phyloP scores from a whole-genome alignment of 73 alveolate genomes.

The Paramecium biaurelia region DNA sequence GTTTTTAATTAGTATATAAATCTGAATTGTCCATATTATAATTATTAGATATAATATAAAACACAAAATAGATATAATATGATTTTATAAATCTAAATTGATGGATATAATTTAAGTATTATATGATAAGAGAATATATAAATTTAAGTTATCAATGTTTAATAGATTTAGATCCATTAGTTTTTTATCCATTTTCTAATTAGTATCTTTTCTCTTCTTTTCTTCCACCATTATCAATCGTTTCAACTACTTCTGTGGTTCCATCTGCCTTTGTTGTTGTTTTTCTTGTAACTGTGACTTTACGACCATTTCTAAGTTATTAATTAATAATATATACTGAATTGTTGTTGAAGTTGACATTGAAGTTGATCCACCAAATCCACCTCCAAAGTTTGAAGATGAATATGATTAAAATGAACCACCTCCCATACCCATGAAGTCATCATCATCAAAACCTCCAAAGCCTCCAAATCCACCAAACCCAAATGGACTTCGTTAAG shows the following conservation, averaged over 20 bases:
- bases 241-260: constrained; percentile 30
- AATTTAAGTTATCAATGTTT: neutral
- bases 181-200: constrained; percentile 12
- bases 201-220: neutral
- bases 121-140: neutral
- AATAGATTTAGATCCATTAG: neutral
- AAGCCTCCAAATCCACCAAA: neutral
- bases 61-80: no score
- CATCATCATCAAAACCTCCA: neutral
- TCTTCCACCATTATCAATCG: constrained; percentile 13
- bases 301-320: constrained; percentile 4
- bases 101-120: no score
- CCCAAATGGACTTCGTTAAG: neutral
- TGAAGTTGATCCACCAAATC: neutral
- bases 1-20: no score
- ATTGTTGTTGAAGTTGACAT: neutral
- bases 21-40: no score
- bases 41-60: no score
- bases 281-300: constrained; percentile 24
- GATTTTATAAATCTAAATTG: no score
- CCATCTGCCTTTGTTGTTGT: constrained; percentile 20
- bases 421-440: neutral
- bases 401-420: neutral
- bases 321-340: neutral
- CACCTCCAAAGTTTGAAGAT: neutral